These are phyloP conservation scores for Solanum peruvianum DNA, from an alignment of 257 asterid species.

Conservation along the genomic window DNA sequence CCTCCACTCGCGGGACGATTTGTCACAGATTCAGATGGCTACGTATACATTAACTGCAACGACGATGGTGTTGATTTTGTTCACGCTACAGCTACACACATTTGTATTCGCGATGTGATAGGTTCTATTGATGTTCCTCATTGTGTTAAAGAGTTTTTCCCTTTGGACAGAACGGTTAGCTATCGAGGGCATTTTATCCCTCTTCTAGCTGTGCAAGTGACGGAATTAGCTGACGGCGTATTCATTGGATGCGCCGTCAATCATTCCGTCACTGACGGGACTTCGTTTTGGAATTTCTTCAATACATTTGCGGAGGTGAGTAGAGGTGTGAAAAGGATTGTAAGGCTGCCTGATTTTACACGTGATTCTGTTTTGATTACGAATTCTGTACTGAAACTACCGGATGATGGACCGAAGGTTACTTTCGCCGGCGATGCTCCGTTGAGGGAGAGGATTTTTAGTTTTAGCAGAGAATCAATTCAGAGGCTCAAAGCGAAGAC, in stretches of 20 bases:
- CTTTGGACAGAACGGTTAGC: constrained; percentile 38
- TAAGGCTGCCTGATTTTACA: constrained; percentile 45
- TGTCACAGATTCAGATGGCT: constrained; percentile 35
- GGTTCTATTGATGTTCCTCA: constrained; percentile 22
- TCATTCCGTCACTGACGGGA: constrained; percentile 60
- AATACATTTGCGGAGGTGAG: constrained; percentile 48
- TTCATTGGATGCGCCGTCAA: constrained; percentile 57
- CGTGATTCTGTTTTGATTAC: constrained; percentile 54
- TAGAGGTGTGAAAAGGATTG: constrained; percentile 29
- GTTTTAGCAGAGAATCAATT: constrained; percentile 53
- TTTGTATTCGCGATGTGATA: constrained; percentile 26
- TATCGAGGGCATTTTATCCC: constrained; percentile 46
- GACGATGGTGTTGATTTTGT: constrained; percentile 47
- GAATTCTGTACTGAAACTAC: constrained; percentile 34
- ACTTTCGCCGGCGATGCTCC: constrained; percentile 42
- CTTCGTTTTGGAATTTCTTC: constrained; percentile 61
- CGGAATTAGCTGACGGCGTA: constrained; percentile 57
- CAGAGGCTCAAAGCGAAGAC: constrained; percentile 35
- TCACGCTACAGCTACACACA: constrained; percentile 23
- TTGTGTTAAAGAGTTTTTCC: constrained; percentile 28
- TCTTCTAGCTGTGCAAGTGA: constrained; percentile 47
- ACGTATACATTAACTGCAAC: constrained; percentile 43
- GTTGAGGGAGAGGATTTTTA: constrained; percentile 50
- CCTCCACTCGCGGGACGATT: constrained; percentile 73
- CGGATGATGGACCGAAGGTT: constrained; percentile 43